Conservation (phyloP, 2,329 filamentous ascomycete genomes). For the Ramularia collo-cygni region DNA sequence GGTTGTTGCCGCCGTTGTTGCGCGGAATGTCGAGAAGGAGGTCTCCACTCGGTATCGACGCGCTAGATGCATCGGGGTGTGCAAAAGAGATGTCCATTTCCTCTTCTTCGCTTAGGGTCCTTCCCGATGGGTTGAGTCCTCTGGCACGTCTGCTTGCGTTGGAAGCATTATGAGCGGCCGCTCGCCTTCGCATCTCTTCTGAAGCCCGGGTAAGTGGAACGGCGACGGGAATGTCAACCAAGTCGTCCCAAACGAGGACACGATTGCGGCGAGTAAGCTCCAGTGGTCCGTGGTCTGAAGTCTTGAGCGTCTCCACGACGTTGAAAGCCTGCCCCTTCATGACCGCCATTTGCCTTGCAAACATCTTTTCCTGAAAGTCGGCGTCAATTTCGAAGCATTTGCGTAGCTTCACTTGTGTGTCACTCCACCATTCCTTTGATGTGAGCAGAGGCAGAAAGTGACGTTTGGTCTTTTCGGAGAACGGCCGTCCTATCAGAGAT, state of each 20-base stretch:
- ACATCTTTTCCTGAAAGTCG: slow-evolving; percentile 98
- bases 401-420: slow-evolving; percentile 81
- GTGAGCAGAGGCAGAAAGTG: slow-evolving; percentile 96
- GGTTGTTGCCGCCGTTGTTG: slow-evolving; percentile 35
- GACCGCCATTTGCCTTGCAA: slow-evolving; percentile 93
- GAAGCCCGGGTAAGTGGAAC: slow-evolving; percentile 82
- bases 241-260: slow-evolving; percentile 96
- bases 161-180: slow-evolving; percentile 24
- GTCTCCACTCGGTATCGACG: slow-evolving; percentile 50
- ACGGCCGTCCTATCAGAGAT: slow-evolving; percentile 89
- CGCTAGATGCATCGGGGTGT: slow-evolving; percentile 42
- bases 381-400: slow-evolving; percentile 84
- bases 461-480: slow-evolving; percentile 85
- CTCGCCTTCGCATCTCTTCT: slow-evolving; percentile 68
- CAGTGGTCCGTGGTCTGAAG: slow-evolving; percentile 81
- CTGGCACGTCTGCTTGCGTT: slow-evolving; percentile 8
- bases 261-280: slow-evolving; percentile 85
- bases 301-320: slow-evolving; percentile 94
- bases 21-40: slow-evolving; percentile 52
- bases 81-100: slow-evolving; percentile 86
- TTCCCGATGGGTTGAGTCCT: slow-evolving; percentile 17
- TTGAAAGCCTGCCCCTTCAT: slow-evolving; percentile 99
- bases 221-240: slow-evolving; percentile 91
- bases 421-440: slow-evolving; percentile 93
- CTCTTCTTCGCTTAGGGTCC: slow-evolving; percentile 48